Evolutionary conservation across 2,329 filamentous ascomycete genomes (phyloP).

Genomic region (Talaromyces sp.): DNA sequence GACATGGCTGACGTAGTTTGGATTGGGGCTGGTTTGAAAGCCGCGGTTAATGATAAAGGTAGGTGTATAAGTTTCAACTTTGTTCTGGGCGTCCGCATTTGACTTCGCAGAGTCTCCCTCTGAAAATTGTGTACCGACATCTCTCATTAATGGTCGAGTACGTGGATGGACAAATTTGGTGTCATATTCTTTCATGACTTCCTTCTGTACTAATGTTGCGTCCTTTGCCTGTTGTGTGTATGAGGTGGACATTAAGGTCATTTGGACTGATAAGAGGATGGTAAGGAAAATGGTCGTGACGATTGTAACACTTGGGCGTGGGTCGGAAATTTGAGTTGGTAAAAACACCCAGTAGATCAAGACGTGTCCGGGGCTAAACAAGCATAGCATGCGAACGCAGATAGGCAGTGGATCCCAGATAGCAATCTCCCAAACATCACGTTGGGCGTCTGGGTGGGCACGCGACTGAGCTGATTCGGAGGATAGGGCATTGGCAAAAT

Average conservation of each 20-base stretch:
- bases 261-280: slow-evolving; percentile 72
- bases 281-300: slow-evolving; percentile 80
- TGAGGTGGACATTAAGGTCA: slow-evolving; percentile 70
- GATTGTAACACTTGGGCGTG: slow-evolving; percentile 81
- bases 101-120: slow-evolving; percentile 40
- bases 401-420: slow-evolving; percentile 93
- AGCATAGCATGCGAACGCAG: slow-evolving; percentile 77
- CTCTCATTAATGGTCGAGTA: slow-evolving; percentile 76
- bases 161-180: slow-evolving; percentile 91
- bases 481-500: slow-evolving; percentile 69
- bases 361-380: slow-evolving; percentile 94
- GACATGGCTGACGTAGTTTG: slow-evolving; percentile 73
- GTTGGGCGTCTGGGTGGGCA: slow-evolving; percentile 72
- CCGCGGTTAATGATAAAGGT: slow-evolving; percentile 69
- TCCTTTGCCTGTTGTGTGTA: slow-evolving; percentile 89
- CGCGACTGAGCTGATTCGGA: slow-evolving; percentile 75
- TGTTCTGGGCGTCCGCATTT: slow-evolving; percentile 49
- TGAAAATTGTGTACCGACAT: slow-evolving; percentile 78
- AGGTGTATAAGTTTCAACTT: slow-evolving; percentile 65
- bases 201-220: slow-evolving; percentile 78
- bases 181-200: slow-evolving; percentile 94
- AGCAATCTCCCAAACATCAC: slow-evolving; percentile 92
- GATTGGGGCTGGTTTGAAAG: slow-evolving; percentile 82
- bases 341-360: slow-evolving; percentile 86
- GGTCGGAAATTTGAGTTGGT: slow-evolving; percentile 73